A percentile compares a stretch with the other conserved stretches of the same genome.
Evolutionary conservation across 768 basidiomycete genomes (phyloP).

Genomic region (Rhodosporidiobolus odoratus): DNA sequence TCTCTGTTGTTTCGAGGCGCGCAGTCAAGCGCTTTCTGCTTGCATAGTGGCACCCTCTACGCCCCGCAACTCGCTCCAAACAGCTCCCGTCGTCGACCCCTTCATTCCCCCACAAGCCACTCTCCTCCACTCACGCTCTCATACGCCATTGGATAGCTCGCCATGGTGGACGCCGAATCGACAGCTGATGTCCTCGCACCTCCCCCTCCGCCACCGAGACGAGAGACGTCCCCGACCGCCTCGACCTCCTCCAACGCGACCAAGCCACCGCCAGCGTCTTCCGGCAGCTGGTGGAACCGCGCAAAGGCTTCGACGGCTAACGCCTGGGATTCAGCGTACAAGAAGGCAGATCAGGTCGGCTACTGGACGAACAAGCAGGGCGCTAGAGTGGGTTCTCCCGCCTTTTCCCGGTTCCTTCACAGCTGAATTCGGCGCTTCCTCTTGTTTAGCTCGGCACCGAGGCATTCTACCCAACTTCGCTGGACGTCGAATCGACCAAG

Average conservation of each 20-base stretch:
- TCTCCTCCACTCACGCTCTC: background rate
- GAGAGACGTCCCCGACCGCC: background rate
- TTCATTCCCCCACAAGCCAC: background rate
- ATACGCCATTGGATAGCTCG: background rate
- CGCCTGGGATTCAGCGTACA: conserved; percentile 3
- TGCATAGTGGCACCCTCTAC: too few species aligned
- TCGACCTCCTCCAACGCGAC: background rate
- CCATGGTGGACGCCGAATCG: background rate
- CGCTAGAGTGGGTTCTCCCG: background rate
- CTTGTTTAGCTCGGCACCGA: background rate
- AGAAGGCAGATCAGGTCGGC: background rate
- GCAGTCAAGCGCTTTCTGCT: too few species aligned
- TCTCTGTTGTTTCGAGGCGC: too few species aligned
- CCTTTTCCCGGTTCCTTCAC: too few species aligned
- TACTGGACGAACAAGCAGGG: background rate
- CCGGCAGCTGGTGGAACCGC: conserved; percentile 1
- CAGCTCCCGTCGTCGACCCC: background rate
- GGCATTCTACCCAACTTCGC: conserved; percentile 2
- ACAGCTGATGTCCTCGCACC: background rate
- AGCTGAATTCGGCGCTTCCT: too few species aligned
- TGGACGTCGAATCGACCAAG: conserved; percentile 3
- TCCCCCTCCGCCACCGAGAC: conserved; percentile 2
- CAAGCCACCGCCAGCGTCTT: background rate
- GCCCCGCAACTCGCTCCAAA: background rate
- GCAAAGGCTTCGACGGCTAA: conserved; percentile 6